Evolutionary conservation across 306 rosid species (phyloP), one percentile per base, ranked within the genome.

Genomic region (Sophora flavescens): DNA sequence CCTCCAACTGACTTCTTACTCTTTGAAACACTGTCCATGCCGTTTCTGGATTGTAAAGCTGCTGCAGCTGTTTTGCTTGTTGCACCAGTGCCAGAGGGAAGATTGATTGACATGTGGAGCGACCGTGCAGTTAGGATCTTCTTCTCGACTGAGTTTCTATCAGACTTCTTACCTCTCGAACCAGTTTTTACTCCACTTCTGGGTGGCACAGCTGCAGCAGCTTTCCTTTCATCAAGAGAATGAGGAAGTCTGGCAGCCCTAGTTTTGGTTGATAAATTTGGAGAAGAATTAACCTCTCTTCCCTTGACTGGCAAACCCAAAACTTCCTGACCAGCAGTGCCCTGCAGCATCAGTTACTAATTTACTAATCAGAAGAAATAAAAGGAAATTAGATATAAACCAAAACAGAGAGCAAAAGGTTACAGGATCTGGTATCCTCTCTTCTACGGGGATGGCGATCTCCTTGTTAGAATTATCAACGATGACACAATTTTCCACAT

Each of bases 71-170:
- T 79, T 78, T 85, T 94, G 63, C 68, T 77, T 62, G 76, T 82
- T 84, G 82, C 85, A 77, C 58, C 74, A 4, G 52, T 36, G 4
- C 72, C 6, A 50, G 91, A 75, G 61, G 85, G 64, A 73, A 85
- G 80, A 63, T 82, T 82, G 70, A 90, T 77, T 17, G 98, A 91
- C 87, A 35, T 75, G 59, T 75, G 91, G 68, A 90, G 82, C 47
- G 94, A 87, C 65, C 80, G 84, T 51, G 70, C 65, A 35, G 74
- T 38, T 70, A 50, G 70, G 54, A 74, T 81, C 88, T 74, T 85
- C 77, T 76, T 86, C 72, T 81, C 87, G 68, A 70, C 73, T 3
- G 60, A 8, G 42, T 48, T 83, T 68, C 75, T 69, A 71, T 67
- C 58, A 75, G 64, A 38, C 52, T 63, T 87, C 86, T 80, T 69